Percentiles rank a stretch among this genome's conserved stretches.
These are phyloP conservation scores for Phytophthora citrophthora DNA, from an alignment of 352 stramenopile genomes.

Conservation along the genomic window DNA sequence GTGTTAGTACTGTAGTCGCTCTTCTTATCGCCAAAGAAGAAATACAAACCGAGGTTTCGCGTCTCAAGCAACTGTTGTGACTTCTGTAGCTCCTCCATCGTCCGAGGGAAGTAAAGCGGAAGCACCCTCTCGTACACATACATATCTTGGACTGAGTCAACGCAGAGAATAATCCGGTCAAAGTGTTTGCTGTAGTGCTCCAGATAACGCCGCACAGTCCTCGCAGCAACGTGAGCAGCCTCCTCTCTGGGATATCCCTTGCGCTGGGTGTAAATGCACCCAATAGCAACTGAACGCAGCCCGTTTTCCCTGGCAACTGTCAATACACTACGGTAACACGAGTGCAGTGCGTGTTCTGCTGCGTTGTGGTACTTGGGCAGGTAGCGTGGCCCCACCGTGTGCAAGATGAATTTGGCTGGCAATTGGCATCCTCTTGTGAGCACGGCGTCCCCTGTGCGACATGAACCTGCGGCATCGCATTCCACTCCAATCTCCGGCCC, in stretches of 20 bases:
- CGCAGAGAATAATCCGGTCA: conserved; percentile 68
- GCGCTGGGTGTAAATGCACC: conserved; percentile 74
- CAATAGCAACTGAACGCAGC: conserved; percentile 71
- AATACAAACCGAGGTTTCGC: conserved; percentile 47
- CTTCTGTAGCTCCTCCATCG: conserved; percentile 37
- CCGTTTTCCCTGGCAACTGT: conserved; percentile 68
- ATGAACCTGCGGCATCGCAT: conserved; percentile 60
- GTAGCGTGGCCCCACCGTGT: conserved; percentile 90
- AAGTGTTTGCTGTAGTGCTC: conserved; percentile 70
- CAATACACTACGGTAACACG: conserved; percentile 77
- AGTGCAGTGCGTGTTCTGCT: conserved; percentile 83
- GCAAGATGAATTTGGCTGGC: conserved; percentile 73
- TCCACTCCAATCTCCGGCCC: conserved; percentile 79
- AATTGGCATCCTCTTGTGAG: conserved; percentile 81
- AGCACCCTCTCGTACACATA: conserved; percentile 66
- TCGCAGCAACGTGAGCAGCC: conserved; percentile 72
- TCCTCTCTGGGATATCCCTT: conserved; percentile 85
- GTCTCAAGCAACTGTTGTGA: conserved; percentile 34
- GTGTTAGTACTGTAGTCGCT: background rate
- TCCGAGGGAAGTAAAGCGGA: conserved; percentile 79
- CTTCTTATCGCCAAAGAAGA: background rate
- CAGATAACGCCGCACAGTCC: conserved; percentile 79
- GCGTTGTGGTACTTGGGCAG: conserved; percentile 76
- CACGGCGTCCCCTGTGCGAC: conserved; percentile 85
- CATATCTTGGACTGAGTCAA: conserved; percentile 70